phyloP scores from a whole-genome alignment of 768 basidiomycete genomes.

The Boletellus ananiceps region DNA sequence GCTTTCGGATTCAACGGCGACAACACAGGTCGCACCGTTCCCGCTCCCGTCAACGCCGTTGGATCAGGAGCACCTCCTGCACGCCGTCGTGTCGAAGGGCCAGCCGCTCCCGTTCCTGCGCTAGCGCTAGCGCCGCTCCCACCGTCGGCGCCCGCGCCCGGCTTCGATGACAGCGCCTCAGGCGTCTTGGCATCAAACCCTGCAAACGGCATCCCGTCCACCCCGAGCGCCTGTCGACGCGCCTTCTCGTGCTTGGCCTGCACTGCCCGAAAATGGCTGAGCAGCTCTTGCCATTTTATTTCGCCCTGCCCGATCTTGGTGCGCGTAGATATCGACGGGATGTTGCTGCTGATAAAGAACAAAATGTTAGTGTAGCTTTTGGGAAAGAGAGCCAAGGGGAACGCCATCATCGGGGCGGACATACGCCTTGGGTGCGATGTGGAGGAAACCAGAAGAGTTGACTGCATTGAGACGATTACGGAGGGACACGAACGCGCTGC shows the following conservation, averaged over 20 bases:
- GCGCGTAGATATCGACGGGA: constrained; percentile 45
- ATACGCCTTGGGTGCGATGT: constrained; percentile 84
- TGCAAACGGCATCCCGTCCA: constrained; percentile 50
- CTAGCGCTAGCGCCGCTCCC: neutral
- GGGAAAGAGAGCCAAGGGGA: too few relatives aligned
- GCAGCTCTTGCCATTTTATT: constrained; percentile 95
- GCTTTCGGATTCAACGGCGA: constrained; percentile 75
- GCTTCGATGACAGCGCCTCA: constrained; percentile 15
- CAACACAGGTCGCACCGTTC: constrained; percentile 39
- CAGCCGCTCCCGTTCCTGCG: constrained; percentile 12
- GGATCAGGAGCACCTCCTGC: constrained; percentile 49
- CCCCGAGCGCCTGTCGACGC: constrained; percentile 69
- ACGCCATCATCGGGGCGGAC: constrained; percentile 19
- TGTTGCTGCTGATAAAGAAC: constrained; percentile 21
- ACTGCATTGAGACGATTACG: constrained; percentile 93
- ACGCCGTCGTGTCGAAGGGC: constrained; percentile 55
- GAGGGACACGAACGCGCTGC: constrained; percentile 91
- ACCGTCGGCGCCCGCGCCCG: neutral
- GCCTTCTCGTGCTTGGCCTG: constrained; percentile 92
- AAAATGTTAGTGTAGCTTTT: too few relatives aligned
- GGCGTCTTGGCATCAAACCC: constrained; percentile 36
- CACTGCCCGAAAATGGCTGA: constrained; percentile 85
- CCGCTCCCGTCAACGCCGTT: constrained; percentile 25
- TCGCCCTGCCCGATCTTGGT: constrained; percentile 82
- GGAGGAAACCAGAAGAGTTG: constrained; percentile 90